Conservation (phyloP, 1,139 yeast genomes). For the Geotrichum cucujoidarum region DNA sequence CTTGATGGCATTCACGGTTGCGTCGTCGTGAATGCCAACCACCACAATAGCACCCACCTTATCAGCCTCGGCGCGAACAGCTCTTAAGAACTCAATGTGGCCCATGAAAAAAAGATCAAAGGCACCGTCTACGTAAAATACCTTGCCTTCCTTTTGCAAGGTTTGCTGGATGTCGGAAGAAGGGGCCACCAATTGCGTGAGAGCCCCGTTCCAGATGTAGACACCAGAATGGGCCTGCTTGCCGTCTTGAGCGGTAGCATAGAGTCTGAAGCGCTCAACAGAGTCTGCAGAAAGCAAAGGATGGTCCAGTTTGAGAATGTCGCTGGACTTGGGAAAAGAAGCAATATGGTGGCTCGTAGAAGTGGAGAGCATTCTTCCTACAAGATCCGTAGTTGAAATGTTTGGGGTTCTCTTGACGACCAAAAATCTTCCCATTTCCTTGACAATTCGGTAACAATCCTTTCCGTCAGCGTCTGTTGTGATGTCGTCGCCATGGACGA, state of each 20-base stretch:
- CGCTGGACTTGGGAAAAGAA: constrained; percentile 33
- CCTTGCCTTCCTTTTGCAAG: constrained; percentile 22
- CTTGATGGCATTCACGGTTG: constrained; percentile 51
- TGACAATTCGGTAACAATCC: constrained; percentile 82
- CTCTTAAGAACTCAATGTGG: constrained; percentile 66
- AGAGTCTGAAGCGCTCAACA: constrained; percentile 44
- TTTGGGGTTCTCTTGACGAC: constrained; percentile 92
- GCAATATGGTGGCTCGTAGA: constrained; percentile 55
- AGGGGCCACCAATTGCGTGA: constrained; percentile 34
- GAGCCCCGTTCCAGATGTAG: constrained; percentile 34
- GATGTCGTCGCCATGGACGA: constrained; percentile 96
- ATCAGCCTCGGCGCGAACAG: constrained; percentile 38
- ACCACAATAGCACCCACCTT: constrained; percentile 42
- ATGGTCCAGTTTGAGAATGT: constrained; percentile 22
- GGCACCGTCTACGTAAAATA: constrained; percentile 72
- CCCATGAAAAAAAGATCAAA: constrained; percentile 94
- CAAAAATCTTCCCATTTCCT: constrained; percentile 77
- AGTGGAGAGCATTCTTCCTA: constrained; percentile 72
- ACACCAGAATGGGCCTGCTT: constrained; percentile 58
- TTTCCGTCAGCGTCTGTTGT: constrained; percentile 94
- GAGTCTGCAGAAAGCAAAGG: constrained; percentile 38
- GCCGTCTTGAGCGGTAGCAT: constrained; percentile 69
- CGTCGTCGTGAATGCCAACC: constrained; percentile 69
- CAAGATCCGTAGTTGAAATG: constrained; percentile 90
- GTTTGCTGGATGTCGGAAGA: constrained; percentile 23